Evolutionary conservation across 805 yeast genomes (phyloP), one percentile per base, ranked within the genome.

Genomic region (Candida ortonii): DNA sequence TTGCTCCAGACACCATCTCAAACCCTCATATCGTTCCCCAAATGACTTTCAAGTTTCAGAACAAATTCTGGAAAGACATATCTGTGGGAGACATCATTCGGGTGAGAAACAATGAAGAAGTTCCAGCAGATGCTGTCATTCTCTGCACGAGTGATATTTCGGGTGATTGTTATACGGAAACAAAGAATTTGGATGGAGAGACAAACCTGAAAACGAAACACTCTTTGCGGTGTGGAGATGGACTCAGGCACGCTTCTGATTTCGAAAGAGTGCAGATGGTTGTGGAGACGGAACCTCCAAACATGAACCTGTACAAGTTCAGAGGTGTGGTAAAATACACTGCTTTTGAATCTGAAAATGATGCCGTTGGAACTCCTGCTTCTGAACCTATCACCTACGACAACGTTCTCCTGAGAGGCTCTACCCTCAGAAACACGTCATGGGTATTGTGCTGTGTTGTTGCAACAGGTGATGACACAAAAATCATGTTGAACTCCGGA

Each of bases 401-500:
- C 41, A 84, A 82, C 52, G 62, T 82, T 32, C 60, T 84, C 26
- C 68, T 84, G 30, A 69, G 94, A 59, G 94, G 93, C 6, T 76
- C 80, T 25, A 71, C 84, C 6, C 63, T 84, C 39, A 67, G 90
- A 55, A 84, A 84, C 57, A 80, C 90, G 3, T 74, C 76, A 44
- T 84, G 89, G 88, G 83, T 69, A 3, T 67, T 84, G 36, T 87
- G 90, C 16, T 55, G 78, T 16, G 89, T 80, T 5, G 69, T 80
- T n/a, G 82, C 80, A 54, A 84, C 94, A 3, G 94, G 94, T 36
- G 55, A 59, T 22, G 90, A 84, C 49, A 70, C 88, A 8, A 84
- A 84, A 58, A 80, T 84, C 39, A 79, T 84, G 80, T 61, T 84
- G 42, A 84, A 84, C 54, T 70, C 89, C 3, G 93, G 93, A 32